Conservation (phyloP, 495 filamentous ascomycete species). For the Xylaria cubensis region DNA sequence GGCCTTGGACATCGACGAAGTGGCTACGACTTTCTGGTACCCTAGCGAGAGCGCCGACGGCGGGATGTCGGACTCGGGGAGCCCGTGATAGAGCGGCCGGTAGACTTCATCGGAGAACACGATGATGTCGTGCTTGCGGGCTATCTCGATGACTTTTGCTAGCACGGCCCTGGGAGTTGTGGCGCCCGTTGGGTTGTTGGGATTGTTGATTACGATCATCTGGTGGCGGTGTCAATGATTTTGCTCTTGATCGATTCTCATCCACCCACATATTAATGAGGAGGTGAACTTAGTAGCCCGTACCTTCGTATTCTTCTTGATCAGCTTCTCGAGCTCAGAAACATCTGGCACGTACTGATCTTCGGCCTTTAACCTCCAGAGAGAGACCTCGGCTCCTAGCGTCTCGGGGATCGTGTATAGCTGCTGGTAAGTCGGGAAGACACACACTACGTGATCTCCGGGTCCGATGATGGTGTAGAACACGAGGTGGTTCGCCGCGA, state of each 20-base stretch:
- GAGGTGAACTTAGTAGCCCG: not conserved
- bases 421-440: constrained; percentile 91
- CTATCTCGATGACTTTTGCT: constrained; percentile 67
- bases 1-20: constrained; percentile 85
- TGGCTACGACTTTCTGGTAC: constrained; percentile 73
- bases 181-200: constrained; percentile 86
- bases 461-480: constrained; percentile 78
- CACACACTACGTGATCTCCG: constrained; percentile 88
- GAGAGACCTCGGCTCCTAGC: constrained; percentile 78
- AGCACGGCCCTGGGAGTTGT: constrained; percentile 68
- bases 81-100: constrained; percentile 80
- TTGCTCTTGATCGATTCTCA: not conserved
- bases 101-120: constrained; percentile 87
- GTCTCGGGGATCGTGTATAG: constrained; percentile 78
- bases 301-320: constrained; percentile 77
- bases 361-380: constrained; percentile 75
- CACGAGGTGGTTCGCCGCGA: constrained; percentile 80
- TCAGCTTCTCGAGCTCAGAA: constrained; percentile 68
- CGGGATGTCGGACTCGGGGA: constrained; percentile 62
- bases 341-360: constrained; percentile 73
- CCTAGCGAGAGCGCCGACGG: constrained; percentile 74
- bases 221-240: constrained; percentile 17
- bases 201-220: constrained; percentile 72
- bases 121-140: constrained; percentile 65
- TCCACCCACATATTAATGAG: not conserved